phyloP scores from a whole-genome alignment of 129 eudicot species.

The Lactuca sativa region DNA sequence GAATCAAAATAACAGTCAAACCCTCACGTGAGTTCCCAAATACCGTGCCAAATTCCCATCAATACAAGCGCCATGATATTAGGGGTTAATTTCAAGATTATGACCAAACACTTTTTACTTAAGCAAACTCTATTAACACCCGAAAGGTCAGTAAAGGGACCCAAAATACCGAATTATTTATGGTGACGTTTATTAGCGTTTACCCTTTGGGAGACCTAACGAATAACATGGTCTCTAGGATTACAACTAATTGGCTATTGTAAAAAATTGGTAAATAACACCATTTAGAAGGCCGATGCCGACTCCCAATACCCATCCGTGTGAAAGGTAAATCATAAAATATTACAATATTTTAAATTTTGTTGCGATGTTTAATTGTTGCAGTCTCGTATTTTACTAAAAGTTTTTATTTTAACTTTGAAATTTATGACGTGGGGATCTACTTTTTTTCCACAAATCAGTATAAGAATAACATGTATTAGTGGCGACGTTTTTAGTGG shows the following conservation, averaged over 20 bases:
- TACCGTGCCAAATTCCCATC: conserved; percentile 39
- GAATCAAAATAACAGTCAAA: conserved; percentile 58
- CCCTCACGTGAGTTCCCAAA: conserved; percentile 60
- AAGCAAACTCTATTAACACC: conserved; percentile 34
- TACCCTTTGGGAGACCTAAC: conserved; percentile 18
- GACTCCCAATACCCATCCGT: no score
- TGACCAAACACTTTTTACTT: conserved; percentile 26
- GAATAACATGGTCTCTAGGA: not conserved
- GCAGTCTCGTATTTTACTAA: no score
- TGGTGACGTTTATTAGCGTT: conserved; percentile 23
- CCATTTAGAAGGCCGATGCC: no score
- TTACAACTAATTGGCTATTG: not conserved
- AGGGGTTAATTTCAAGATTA: conserved; percentile 26
- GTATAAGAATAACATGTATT: no score
- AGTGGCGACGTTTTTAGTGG: no score
- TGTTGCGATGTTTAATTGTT: no score
- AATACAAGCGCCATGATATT: conserved; percentile 33
- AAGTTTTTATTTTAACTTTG: no score
- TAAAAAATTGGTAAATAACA: no score
- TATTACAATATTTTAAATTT: no score
- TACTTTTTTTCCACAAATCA: no score
- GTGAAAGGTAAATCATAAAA: no score
- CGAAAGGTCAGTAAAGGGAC: conserved; percentile 16
- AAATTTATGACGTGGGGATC: no score
- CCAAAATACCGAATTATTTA: not conserved